Percentiles rank a stretch among this genome's conserved stretches.
Evolutionary conservation across 805 yeast genomes (phyloP).

Genomic region (Torulaspora gathmanii): DNA sequence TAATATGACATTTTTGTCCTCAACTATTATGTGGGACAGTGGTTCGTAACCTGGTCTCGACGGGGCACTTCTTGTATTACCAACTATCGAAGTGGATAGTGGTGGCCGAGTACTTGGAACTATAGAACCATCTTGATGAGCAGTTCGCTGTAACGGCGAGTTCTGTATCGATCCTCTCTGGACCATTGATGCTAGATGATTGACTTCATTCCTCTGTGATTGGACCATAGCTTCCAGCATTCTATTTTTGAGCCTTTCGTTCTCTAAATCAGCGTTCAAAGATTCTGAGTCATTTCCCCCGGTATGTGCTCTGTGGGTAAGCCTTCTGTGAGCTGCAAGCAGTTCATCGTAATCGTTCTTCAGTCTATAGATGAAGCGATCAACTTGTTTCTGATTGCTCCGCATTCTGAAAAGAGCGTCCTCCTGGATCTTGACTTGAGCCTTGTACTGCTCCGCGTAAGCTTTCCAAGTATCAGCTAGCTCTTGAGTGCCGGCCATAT

Average conservation of each 20-base stretch:
- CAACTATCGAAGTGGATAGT: too few species aligned
- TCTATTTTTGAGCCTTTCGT: constrained; percentile 9
- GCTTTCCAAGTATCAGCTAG: not conserved
- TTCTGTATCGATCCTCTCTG: not conserved
- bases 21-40: too few species aligned
- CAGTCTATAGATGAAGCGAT: not conserved
- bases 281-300: constrained; percentile 7
- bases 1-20: not conserved
- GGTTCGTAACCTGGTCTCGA: too few species aligned
- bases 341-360: not conserved
- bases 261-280: constrained; percentile 6
- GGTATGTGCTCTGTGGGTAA: not conserved
- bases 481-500: not conserved
- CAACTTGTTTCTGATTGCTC: too few species aligned
- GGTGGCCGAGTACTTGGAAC: too few species aligned
- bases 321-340: not conserved
- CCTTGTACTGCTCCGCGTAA: constrained; percentile 1
- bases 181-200: not conserved
- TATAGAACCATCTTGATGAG: too few species aligned
- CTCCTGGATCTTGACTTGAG: constrained; percentile 3
- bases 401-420: too few species aligned
- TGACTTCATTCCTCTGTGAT: not conserved
- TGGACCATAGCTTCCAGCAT: constrained; percentile 3
- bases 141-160: not conserved
- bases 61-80: too few species aligned